Base-by-base conservation (phyloP, 768 basidiomycete species). In the Neoboletus magnificus region DNA sequence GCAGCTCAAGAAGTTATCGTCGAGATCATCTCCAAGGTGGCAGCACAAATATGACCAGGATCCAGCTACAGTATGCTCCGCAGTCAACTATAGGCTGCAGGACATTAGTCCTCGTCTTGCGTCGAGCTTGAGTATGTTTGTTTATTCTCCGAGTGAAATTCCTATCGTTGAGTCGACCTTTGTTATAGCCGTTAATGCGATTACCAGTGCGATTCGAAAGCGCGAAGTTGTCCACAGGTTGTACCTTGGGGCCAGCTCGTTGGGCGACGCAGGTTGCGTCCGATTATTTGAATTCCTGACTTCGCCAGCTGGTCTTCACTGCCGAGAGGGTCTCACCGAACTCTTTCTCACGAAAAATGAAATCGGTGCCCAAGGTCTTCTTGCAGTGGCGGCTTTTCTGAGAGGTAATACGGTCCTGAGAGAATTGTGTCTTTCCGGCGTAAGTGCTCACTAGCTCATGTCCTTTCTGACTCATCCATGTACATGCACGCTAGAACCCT, bases 191-290 rank as follows among this genome's bases (percentile, higher is more conserved):
- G 82, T 82, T 0, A 73, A 76, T 50, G 67, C 73, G 41, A 74
- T 87, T 22, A 80, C 84, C 35, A 62, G 66, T 16, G 61, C 73
- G 52, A 79, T 86, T 45, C 73, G 70, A 4, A 69, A 73, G 22
- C 79, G 79, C n/a, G 72, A 71, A 20, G 56, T 66, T 12, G 79
- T 87, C 30, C 77, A 78, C 22, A 80, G 80, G 62, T 73, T 87
- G 27, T 71, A 81, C 42, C 66, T 86, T 23, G 80, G 82, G 8
- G 74, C 82, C 52, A 87, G 86, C 62, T 62, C 71, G 22, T 75
- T 88, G 10, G 79, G 79, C 10, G 81, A 86, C 62, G 76, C 79
- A 15, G 87, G 86, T 33, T 82, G 81, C 52, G 66, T 74, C 27
- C 71, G 73, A 23, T 70, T 88, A 10, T 83, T 86, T 64, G 68